phyloP scores from a whole-genome alignment of 1,284 basidiomycete genomes.

The Peniophora sp. region DNA sequence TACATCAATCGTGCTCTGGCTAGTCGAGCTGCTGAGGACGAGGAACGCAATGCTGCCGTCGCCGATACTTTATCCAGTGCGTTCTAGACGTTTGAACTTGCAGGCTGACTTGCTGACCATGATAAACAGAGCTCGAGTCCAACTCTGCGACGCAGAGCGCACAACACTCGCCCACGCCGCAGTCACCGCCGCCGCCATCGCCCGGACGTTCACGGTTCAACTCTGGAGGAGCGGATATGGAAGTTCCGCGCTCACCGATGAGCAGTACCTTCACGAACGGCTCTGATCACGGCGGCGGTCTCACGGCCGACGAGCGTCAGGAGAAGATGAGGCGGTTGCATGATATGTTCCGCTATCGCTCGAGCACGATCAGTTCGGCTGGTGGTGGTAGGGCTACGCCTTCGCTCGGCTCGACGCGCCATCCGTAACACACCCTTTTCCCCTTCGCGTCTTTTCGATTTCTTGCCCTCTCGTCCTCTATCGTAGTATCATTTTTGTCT shows the following conservation, averaged over 20 bases:
- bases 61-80: slow-evolving; percentile 70
- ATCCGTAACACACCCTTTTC: slow-evolving; percentile 6
- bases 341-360: slow-evolving; percentile 74
- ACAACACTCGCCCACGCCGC: slow-evolving; percentile 2
- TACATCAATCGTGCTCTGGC: slow-evolving; percentile 79
- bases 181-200: too few species aligned
- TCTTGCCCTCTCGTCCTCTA: background rate
- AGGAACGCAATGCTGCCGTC: slow-evolving; percentile 70
- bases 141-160: slow-evolving; percentile 27
- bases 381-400: slow-evolving; percentile 29
- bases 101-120: background rate
- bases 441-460: background rate
- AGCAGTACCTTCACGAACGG: slow-evolving; percentile 24
- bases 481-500: too few species aligned
- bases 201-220: too few species aligned
- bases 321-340: slow-evolving; percentile 70
- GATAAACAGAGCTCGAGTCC: slow-evolving; percentile 64
- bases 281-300: slow-evolving; percentile 19
- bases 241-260: slow-evolving; percentile 17
- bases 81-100: slow-evolving; percentile 18
- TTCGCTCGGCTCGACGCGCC: slow-evolving; percentile 1
- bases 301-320: slow-evolving; percentile 23
- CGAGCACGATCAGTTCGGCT: slow-evolving; percentile 61
- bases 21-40: slow-evolving; percentile 78
- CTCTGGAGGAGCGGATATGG: slow-evolving; percentile 14